phyloP scores from a whole-genome alignment of 352 stramenopile species.

The Phytopythium vexans region DNA sequence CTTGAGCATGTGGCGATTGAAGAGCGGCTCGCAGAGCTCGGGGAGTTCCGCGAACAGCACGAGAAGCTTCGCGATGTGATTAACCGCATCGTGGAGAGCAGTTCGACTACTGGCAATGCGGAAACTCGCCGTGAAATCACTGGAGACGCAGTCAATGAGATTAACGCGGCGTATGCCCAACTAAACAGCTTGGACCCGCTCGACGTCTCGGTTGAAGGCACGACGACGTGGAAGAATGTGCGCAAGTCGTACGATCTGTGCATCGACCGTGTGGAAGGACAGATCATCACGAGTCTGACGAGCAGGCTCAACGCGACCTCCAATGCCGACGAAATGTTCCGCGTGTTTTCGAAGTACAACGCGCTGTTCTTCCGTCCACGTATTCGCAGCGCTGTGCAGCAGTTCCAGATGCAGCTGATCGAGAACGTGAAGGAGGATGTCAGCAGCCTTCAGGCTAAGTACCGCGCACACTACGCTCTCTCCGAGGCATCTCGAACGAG shows the following conservation, averaged over 20 bases:
- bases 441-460: constrained; percentile 95
- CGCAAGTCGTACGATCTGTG: constrained; percentile 89
- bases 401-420: constrained; percentile 99
- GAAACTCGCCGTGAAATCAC: constrained; percentile 58
- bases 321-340: constrained; percentile 96
- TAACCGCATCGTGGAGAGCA: constrained; percentile 69
- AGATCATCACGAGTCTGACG: constrained; percentile 89
- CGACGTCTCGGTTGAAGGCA: constrained; percentile 84
- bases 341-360: constrained; percentile 98
- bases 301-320: constrained; percentile 82
- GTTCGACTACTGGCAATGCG: constrained; percentile 23
- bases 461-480: constrained; percentile 94
- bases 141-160: constrained; percentile 79
- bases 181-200: constrained; percentile 77
- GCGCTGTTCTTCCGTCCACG: constrained; percentile 95
- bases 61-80: constrained; percentile 89
- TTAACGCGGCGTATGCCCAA: constrained; percentile 88
- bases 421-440: constrained; percentile 97
- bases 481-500: constrained; percentile 94
- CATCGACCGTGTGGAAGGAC: constrained; percentile 91
- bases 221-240: constrained; percentile 80
- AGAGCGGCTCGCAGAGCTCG: constrained; percentile 83
- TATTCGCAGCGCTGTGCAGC: constrained; percentile 94
- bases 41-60: constrained; percentile 91
- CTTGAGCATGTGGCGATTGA: constrained; percentile 87